phyloP scores from a whole-genome alignment of 2,329 filamentous ascomycete species.

The Blastomyces gilchristii region DNA sequence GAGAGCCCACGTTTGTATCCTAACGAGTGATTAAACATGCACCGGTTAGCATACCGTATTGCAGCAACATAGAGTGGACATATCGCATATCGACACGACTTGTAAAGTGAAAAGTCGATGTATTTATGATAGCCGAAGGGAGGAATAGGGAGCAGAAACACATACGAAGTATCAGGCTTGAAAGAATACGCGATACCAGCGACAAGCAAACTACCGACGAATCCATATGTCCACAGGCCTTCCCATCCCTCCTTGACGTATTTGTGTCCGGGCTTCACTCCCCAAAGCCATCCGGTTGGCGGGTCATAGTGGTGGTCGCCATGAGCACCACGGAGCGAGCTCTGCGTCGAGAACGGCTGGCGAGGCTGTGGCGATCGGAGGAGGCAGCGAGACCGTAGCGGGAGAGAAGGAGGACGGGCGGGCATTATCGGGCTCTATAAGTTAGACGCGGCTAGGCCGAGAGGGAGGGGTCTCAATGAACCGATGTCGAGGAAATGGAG shows the following conservation, averaged over 20 bases:
- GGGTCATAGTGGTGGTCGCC: slow-evolving; percentile 78
- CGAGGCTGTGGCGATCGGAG: slow-evolving; percentile 26
- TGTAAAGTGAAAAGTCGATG: not conserved
- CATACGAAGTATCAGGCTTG: slow-evolving; percentile 98
- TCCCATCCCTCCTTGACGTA: slow-evolving; percentile 96
- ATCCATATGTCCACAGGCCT: slow-evolving; percentile 70
- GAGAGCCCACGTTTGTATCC: slow-evolving; percentile 98
- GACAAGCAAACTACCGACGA: slow-evolving; percentile 65
- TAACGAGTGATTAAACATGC: slow-evolving; percentile 33
- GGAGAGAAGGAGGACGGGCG: slow-evolving; percentile 30
- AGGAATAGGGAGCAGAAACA: slow-evolving; percentile 33
- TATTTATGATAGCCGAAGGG: not conserved
- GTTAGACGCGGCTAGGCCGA: slow-evolving; percentile 3
- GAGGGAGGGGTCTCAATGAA: not conserved
- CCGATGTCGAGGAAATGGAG: not conserved
- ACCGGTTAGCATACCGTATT: not conserved
- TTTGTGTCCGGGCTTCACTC: slow-evolving; percentile 90
- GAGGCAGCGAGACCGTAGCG: slow-evolving; percentile 32
- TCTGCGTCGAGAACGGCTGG: slow-evolving; percentile 31
- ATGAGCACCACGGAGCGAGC: slow-evolving; percentile 40
- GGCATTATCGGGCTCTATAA: slow-evolving; percentile 25
- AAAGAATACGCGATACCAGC: slow-evolving; percentile 78
- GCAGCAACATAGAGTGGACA: not conserved
- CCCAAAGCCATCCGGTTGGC: slow-evolving; percentile 84
- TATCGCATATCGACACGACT: slow-evolving; percentile 1